phyloP scores from a whole-genome alignment of 768 basidiomycete species.

The Serendipita sp. region DNA sequence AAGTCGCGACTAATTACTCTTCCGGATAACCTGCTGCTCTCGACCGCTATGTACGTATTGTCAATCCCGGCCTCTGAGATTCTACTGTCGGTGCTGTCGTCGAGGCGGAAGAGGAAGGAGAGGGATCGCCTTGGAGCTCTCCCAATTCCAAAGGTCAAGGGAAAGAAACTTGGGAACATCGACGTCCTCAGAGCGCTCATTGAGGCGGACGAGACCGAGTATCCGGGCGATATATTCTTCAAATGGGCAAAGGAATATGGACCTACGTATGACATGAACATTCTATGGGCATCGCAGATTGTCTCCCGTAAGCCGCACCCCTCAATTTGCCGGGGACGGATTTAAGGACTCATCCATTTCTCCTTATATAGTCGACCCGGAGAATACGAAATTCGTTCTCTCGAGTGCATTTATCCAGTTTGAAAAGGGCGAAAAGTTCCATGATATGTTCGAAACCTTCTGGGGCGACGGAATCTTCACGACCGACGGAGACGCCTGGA shows the following conservation, averaged over 20 bases:
- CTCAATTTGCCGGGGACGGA: no score
- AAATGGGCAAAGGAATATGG: constrained; percentile 52
- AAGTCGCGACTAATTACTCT: not conserved
- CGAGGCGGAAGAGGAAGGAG: not conserved
- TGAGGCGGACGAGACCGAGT: constrained; percentile 39
- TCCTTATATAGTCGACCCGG: constrained; percentile 9
- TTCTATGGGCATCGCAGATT: constrained; percentile 57
- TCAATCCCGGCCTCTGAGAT: constrained; percentile 6
- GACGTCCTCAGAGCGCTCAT: constrained; percentile 47
- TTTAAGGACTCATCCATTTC: not conserved
- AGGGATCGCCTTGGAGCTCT: constrained; percentile 21
- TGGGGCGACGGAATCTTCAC: constrained; percentile 69
- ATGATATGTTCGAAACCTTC: constrained; percentile 14
- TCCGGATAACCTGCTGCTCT: not conserved
- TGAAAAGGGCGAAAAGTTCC: constrained; percentile 24
- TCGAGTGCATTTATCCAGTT: constrained; percentile 11
- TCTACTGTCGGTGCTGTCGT: not conserved
- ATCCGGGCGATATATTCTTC: constrained; percentile 48
- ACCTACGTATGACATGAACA: constrained; percentile 51
- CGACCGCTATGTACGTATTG: not conserved
- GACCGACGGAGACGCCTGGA: constrained; percentile 40
- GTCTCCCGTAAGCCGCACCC: not conserved
- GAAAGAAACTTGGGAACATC: constrained; percentile 67
- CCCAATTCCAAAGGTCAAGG: constrained; percentile 40
- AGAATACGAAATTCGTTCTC: constrained; percentile 33